Conservation (phyloP, 768 basidiomycete genomes). For the Lactarius quietus region DNA sequence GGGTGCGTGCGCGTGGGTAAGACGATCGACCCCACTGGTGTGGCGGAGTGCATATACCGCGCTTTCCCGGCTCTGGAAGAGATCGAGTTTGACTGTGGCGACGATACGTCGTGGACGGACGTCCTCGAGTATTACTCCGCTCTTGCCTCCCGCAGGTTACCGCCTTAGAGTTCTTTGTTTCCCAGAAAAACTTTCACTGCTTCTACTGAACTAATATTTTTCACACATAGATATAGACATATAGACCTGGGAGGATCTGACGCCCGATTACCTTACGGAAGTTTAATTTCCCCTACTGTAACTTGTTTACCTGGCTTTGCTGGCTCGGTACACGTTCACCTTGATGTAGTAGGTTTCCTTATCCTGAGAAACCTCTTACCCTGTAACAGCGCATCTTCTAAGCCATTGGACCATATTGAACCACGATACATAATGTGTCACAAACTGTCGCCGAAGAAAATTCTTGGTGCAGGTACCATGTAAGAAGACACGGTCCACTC, state of each 20-base stretch:
- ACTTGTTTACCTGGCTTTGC: neutral
- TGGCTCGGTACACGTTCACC: neutral
- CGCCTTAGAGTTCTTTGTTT: neutral
- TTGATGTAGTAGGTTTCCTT: neutral
- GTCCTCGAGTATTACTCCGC: slow-evolving; percentile 21
- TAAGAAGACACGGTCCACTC: no score
- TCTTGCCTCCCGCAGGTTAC: slow-evolving; percentile 10
- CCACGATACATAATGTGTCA: no score
- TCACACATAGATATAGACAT: neutral
- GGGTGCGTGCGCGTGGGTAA: slow-evolving; percentile 26
- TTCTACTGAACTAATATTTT: slow-evolving; percentile 5
- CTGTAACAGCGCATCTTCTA: neutral
- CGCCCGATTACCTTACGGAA: neutral
- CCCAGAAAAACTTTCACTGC: neutral
- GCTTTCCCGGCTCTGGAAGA: slow-evolving; percentile 20
- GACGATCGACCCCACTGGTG: slow-evolving; percentile 17
- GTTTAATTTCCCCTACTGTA: slow-evolving; percentile 5
- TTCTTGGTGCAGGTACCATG: no score
- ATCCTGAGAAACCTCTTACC: neutral
- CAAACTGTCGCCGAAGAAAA: no score
- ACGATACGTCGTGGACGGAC: slow-evolving; percentile 22
- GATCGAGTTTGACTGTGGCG: slow-evolving; percentile 25
- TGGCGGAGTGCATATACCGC: slow-evolving; percentile 24
- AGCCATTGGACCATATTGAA: neutral
- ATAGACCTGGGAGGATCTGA: slow-evolving; percentile 11